Base-by-base conservation (phyloP, 805 yeast genomes). In the Metschnikowia aberdeeniae region DNA sequence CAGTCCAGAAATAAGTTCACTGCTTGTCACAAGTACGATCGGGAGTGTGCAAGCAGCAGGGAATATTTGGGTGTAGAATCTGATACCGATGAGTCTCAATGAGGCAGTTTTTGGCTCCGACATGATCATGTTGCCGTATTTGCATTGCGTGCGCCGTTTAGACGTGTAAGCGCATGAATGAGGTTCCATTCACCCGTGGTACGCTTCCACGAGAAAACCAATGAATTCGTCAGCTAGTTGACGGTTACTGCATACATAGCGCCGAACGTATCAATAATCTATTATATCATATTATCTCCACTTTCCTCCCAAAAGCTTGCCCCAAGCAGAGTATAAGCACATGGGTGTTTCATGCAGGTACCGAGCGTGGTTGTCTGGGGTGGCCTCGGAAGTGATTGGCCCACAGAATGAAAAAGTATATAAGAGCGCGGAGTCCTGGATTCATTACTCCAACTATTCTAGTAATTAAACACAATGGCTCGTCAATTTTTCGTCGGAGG, bases 401-500 rank as follows among this genome's bases (percentile, higher is more conserved):
- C 50, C 50, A 45, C 49, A 34, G 41, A 28, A 34, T 27, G 45
- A 28, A 42, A 42, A 32, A 33, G 32, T 45, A 45, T 45, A 42
- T 42, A 45, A 37, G 24, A 17, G 43, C 43, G 43, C 43, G 38
- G 24, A 28, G 28, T 33, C 43, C 43, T 12, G 17, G 32, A 12
- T 20, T 27, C 32, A 26, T 17, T n/a, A 33, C 22, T 27, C 13
- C 13, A 29, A 17, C 22, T 19, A 29, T 12, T 29, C 34, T 29
- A 37, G 29, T 4, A 22, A 22, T 27, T 37, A 39, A 14, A 27
- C 42, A 69, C 42, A 55, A 72, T 72, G 95, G 83, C 95, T 68
- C 86, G 96, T 75, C 80, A 78, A 72, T 93, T 92, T 77, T 90
- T 93, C 72, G 96, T 93, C 66, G 99, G 99, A 62, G 99, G 99